Evolutionary conservation across 495 filamentous ascomycete genomes (phyloP).

Genomic region (Penicillium paradoxum): DNA sequence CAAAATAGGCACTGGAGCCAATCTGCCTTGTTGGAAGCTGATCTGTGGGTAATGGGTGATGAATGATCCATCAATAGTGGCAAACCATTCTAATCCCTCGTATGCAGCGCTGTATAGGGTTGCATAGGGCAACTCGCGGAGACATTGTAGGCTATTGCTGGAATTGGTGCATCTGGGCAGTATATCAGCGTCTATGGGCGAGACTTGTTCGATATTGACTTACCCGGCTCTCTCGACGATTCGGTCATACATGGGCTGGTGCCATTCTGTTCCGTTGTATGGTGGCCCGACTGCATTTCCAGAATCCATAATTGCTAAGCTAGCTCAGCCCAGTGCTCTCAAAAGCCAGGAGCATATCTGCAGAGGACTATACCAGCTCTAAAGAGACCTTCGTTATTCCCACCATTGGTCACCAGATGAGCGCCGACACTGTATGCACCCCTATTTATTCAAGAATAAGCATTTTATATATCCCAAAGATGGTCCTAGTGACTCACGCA

Average conservation of each 20-base stretch:
- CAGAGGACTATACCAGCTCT: constrained; percentile 23
- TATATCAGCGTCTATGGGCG: not conserved
- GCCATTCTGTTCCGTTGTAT: constrained; percentile 39
- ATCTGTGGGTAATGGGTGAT: constrained; percentile 40
- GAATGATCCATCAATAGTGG: constrained; percentile 49
- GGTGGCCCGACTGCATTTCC: constrained; percentile 44
- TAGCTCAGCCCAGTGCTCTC: not conserved
- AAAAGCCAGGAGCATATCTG: not conserved
- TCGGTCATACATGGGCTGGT: constrained; percentile 38
- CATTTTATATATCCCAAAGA: not conserved
- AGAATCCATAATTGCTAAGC: constrained; percentile 64
- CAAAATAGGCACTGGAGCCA: constrained; percentile 43
- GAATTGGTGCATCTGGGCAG: constrained; percentile 49
- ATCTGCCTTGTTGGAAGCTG: constrained; percentile 27
- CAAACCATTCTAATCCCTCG: constrained; percentile 36
- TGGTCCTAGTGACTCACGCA: constrained; percentile 34
- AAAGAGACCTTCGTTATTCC: constrained; percentile 35
- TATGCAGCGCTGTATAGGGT: constrained; percentile 52
- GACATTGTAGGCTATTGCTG: constrained; percentile 56
- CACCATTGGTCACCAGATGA: constrained; percentile 31
- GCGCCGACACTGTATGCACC: constrained; percentile 37
- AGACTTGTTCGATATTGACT: not conserved
- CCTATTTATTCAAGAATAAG: constrained; percentile 8
- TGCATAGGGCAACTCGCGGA: constrained; percentile 52
- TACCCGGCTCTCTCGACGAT: constrained; percentile 32